These are phyloP conservation scores for Amphichorda felina DNA, from an alignment of 2,329 filamentous ascomycete species.

Conservation along the genomic window DNA sequence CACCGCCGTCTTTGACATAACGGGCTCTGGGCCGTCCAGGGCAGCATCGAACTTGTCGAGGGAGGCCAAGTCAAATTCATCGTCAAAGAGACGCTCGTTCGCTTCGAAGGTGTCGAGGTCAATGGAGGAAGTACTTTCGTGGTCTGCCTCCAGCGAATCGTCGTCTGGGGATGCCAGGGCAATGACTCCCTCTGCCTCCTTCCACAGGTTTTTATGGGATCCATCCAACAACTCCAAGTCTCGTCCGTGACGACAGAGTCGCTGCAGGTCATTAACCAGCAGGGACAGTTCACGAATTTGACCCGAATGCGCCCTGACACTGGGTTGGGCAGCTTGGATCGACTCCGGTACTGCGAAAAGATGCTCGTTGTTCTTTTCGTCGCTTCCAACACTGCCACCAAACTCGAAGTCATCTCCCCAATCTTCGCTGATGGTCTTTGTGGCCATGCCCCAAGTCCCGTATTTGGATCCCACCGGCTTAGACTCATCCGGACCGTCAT, in stretches of 20 bases:
- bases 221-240: conserved; percentile 55
- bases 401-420: conserved; percentile 90
- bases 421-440: conserved; percentile 70
- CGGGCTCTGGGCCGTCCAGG: conserved; percentile 27
- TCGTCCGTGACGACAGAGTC: conserved; percentile 57
- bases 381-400: conserved; percentile 27
- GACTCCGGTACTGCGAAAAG: conserved; percentile 49
- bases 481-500: conserved; percentile 44
- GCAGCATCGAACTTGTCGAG: conserved; percentile 30
- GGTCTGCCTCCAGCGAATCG: conserved; percentile 23
- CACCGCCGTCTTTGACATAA: conserved; percentile 37
- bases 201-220: conserved; percentile 52
- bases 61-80: conserved; percentile 33
- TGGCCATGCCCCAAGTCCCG: conserved; percentile 71
- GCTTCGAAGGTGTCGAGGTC: conserved; percentile 26
- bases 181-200: conserved; percentile 78
- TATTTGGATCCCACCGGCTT: conserved; percentile 55
- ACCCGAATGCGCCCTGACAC: conserved; percentile 73
- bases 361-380: conserved; percentile 20
- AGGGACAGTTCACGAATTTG: conserved; percentile 72
- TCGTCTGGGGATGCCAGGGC: conserved; percentile 63
- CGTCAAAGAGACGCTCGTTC: conserved; percentile 32
- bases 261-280: conserved; percentile 73
- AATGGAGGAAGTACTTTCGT: conserved; percentile 22
- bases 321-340: conserved; percentile 72